Percentiles rank a stretch among this genome's conserved stretches.
Conservation (phyloP, 2,329 filamentous ascomycete species). For the Diaporthe australafricana region DNA sequence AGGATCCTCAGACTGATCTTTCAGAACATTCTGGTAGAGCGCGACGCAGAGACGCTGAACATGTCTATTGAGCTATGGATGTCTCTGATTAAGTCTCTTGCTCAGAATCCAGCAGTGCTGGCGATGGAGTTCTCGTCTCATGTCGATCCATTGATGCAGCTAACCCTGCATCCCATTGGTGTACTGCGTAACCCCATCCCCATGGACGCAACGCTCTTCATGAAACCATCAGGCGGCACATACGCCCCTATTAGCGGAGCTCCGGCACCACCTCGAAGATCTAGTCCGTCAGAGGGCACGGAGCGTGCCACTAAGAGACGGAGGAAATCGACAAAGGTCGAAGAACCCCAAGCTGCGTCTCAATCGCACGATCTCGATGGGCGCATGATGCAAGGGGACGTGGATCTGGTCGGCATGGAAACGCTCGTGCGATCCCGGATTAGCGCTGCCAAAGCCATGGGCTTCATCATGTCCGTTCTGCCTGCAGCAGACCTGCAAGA, state of each 20-base stretch:
- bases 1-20: conserved; percentile 90
- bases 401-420: conserved; percentile 92
- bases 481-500: conserved; percentile 71
- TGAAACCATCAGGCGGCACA: conserved; percentile 90
- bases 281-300: conserved; percentile 63
- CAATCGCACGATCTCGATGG: conserved; percentile 96
- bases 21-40: conserved; percentile 94
- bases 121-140: conserved; percentile 80
- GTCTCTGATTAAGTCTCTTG: conserved; percentile 77
- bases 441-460: conserved; percentile 87
- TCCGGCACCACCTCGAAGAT: conserved; percentile 57
- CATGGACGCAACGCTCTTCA: conserved; percentile 90
- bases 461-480: conserved; percentile 82
- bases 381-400: conserved; percentile 96
- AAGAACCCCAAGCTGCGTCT: conserved; percentile 71
- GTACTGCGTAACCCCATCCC: conserved; percentile 90
- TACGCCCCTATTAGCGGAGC: conserved; percentile 70
- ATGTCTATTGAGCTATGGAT: conserved; percentile 90
- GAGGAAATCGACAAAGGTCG: conserved; percentile 85
- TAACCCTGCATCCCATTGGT: conserved; percentile 91
- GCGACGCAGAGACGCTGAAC: conserved; percentile 84
- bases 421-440: conserved; percentile 89
- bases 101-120: conserved; percentile 72
- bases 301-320: conserved; percentile 80
- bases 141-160: conserved; percentile 82